Evolutionary conservation across 148 eudicot species (phyloP).

Genomic region (Chenopodium quinoa): DNA sequence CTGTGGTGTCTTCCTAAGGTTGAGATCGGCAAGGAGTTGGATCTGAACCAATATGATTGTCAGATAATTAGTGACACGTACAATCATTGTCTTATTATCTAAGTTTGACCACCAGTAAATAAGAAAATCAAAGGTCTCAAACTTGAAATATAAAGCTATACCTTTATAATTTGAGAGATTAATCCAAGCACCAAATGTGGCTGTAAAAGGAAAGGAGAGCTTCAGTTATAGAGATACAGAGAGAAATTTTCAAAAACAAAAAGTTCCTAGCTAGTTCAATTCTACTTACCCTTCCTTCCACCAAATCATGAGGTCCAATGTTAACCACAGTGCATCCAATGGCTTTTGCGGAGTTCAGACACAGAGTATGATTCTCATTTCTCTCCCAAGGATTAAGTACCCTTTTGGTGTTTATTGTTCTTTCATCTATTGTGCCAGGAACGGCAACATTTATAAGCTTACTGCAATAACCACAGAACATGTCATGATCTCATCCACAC

Average conservation of each 20-base stretch:
- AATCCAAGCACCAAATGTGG: constrained; percentile 89
- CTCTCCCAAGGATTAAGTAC: constrained; percentile 96
- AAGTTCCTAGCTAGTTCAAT: constrained; percentile 11
- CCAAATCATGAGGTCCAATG: constrained; percentile 92
- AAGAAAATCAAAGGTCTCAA: background rate
- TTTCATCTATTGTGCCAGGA: constrained; percentile 86
- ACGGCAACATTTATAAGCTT: constrained; percentile 97
- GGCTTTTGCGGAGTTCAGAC: constrained; percentile 98
- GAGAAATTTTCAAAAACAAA: background rate
- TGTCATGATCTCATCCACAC: constrained; percentile 10
- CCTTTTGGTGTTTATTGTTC: constrained; percentile 84
- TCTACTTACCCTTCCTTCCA: constrained; percentile 92
- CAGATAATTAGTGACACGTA: constrained; percentile 2
- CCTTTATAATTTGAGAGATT: constrained; percentile 96
- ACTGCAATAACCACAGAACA: constrained; percentile 48
- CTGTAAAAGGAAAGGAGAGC: constrained; percentile 41
- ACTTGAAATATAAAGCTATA: constrained; percentile 13
- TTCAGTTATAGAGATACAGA: background rate
- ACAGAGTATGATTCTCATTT: constrained; percentile 94
- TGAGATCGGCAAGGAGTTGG: constrained; percentile 90
- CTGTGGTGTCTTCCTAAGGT: constrained; percentile 89
- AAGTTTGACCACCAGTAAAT: background rate
- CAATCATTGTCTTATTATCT: background rate
- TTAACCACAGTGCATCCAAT: constrained; percentile 98
- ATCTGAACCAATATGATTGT: constrained; percentile 45